phyloP scores from a whole-genome alignment of 768 basidiomycete species.

The Naganishia friedmannii region DNA sequence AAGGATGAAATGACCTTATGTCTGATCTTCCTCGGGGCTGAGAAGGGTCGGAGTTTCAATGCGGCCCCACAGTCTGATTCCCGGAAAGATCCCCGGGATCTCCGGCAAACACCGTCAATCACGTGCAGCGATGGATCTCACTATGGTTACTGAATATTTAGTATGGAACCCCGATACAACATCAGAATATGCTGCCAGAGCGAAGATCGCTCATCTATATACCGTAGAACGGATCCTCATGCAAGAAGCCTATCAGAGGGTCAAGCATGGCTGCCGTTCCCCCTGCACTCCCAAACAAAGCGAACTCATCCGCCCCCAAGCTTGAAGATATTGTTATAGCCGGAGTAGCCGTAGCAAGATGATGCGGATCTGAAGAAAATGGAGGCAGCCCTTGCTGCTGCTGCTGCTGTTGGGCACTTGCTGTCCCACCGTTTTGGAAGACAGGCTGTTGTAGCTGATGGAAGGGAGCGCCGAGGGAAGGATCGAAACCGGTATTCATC shows the following conservation, averaged over 20 bases:
- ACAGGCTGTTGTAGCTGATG: constrained; percentile 17
- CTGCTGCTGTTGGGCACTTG: not conserved
- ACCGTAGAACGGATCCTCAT: constrained; percentile 20
- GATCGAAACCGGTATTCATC: constrained; percentile 22
- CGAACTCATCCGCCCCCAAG: not conserved
- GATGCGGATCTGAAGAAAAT: not conserved
- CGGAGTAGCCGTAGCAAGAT: not conserved
- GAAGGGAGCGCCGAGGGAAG: constrained; percentile 10
- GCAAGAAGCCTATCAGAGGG: constrained; percentile 19
- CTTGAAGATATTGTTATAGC: not conserved
- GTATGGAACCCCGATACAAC: too few relatives aligned
- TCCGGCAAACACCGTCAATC: not conserved
- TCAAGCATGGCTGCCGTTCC: constrained; percentile 15
- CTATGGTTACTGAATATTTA: too few relatives aligned
- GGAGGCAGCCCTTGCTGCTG: not conserved
- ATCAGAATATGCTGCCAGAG: too few relatives aligned
- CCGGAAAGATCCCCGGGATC: too few relatives aligned
- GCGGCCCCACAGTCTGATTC: constrained; percentile 3
- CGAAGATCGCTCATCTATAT: too few relatives aligned
- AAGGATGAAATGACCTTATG: too few relatives aligned
- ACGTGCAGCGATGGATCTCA: not conserved
- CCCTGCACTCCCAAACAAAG: constrained; percentile 10
- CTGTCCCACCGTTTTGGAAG: not conserved
- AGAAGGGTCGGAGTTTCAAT: too few relatives aligned
- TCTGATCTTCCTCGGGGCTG: too few relatives aligned